phyloP scores from a whole-genome alignment of 805 yeast species.

The Lipomyces starkeyi region DNA sequence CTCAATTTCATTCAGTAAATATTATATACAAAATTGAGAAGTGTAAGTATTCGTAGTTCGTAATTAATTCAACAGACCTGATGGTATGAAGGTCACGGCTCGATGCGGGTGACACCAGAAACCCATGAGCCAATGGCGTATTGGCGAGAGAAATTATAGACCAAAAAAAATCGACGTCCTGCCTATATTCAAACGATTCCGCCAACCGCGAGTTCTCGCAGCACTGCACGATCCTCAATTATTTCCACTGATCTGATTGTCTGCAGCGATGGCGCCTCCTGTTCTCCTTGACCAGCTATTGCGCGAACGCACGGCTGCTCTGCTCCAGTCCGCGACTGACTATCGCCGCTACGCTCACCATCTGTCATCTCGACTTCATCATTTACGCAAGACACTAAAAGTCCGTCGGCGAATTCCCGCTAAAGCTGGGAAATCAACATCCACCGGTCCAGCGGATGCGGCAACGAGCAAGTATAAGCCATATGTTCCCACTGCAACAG shows the following conservation, averaged over 20 bases:
- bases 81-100: neutral
- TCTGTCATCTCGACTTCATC: slow-evolving; percentile 63
- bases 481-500: slow-evolving; percentile 54
- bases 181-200: neutral
- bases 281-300: slow-evolving; percentile 36
- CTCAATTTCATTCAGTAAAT: too few relatives aligned
- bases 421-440: slow-evolving; percentile 55
- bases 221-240: neutral
- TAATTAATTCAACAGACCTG: too few relatives aligned
- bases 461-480: slow-evolving; percentile 46
- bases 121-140: neutral
- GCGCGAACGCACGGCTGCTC: slow-evolving; percentile 62
- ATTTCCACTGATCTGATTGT: neutral
- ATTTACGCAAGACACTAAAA: slow-evolving; percentile 66
- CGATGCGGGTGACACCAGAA: neutral
- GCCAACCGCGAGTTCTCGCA: neutral
- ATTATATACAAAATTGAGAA: too few relatives aligned
- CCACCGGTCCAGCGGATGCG: slow-evolving; percentile 8
- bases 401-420: slow-evolving; percentile 68
- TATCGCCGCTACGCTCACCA: slow-evolving; percentile 70
- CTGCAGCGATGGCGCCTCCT: slow-evolving; percentile 27
- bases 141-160: too few relatives aligned
- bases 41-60: too few relatives aligned
- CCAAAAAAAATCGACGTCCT: too few relatives aligned
- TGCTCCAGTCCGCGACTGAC: slow-evolving; percentile 71